These are phyloP conservation scores for Xylariaceae sp. DNA, from an alignment of 2,329 filamentous ascomycete genomes.

Conservation along the genomic window DNA sequence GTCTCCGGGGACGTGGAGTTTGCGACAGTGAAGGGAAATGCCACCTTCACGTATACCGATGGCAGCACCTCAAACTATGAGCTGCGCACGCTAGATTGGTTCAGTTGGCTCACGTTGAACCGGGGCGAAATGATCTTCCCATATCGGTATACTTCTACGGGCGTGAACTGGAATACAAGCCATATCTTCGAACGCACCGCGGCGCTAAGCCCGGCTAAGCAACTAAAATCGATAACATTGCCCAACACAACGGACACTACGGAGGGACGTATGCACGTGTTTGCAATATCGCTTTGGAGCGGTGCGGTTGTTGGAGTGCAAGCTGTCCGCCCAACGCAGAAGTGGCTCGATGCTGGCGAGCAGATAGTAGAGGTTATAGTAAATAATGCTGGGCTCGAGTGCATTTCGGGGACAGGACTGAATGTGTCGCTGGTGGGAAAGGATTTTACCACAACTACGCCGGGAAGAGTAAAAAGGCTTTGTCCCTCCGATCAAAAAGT, in stretches of 20 bases:
- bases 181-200: slow-evolving; percentile 53
- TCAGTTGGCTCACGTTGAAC: slow-evolving; percentile 51
- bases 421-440: slow-evolving; percentile 40
- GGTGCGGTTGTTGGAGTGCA: slow-evolving; percentile 43
- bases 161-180: slow-evolving; percentile 44
- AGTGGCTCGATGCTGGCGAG: slow-evolving; percentile 43
- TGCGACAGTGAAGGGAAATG: slow-evolving; percentile 47
- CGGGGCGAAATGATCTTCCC: slow-evolving; percentile 54
- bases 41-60: slow-evolving; percentile 51
- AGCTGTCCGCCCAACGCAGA: slow-evolving; percentile 50
- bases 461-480: slow-evolving; percentile 46
- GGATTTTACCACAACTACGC: slow-evolving; percentile 52
- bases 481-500: slow-evolving; percentile 52
- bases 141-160: slow-evolving; percentile 45
- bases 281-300: slow-evolving; percentile 48
- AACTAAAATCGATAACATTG: slow-evolving; percentile 47
- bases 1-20: slow-evolving; percentile 48
- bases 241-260: slow-evolving; percentile 46
- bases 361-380: slow-evolving; percentile 49
- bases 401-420: slow-evolving; percentile 42
- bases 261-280: slow-evolving; percentile 49
- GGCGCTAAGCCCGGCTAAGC: slow-evolving; percentile 45
- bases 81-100: slow-evolving; percentile 52
- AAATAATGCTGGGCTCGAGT: slow-evolving; percentile 38
- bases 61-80: slow-evolving; percentile 47